Evolutionary conservation across 345 rosid species (phyloP).

Genomic region (Populus deltoides): DNA sequence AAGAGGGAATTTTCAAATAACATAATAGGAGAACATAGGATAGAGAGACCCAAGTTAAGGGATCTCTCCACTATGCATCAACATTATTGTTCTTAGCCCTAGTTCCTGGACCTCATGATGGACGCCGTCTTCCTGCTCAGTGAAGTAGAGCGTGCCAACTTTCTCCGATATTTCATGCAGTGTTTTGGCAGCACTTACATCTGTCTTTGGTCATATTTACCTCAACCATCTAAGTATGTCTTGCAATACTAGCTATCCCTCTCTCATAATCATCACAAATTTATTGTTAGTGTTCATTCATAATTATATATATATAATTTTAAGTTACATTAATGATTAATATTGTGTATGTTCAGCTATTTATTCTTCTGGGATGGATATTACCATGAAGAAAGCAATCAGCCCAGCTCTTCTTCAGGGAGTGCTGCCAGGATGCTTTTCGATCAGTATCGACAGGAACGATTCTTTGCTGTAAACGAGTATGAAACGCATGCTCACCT

Average conservation of each 20-base stretch:
- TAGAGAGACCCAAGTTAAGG: not conserved
- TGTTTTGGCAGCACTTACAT: slow-evolving; percentile 51
- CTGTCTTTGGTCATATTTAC: slow-evolving; percentile 58
- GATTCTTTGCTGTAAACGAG: slow-evolving; percentile 37
- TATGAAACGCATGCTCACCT: slow-evolving; percentile 6
- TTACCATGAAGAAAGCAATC: slow-evolving; percentile 40
- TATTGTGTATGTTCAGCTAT: slow-evolving; percentile 33
- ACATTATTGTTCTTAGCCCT: not conserved
- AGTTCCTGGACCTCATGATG: slow-evolving; percentile 28
- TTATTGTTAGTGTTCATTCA: not conserved
- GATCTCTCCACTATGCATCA: not conserved
- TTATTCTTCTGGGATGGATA: slow-evolving; percentile 51
- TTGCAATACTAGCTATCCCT: not conserved
- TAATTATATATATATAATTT: not conserved
- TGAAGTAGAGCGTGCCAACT: slow-evolving; percentile 35
- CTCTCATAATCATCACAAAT: not conserved
- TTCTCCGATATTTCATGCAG: slow-evolving; percentile 47
- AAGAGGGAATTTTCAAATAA: not conserved
- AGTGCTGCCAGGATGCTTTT: slow-evolving; percentile 46
- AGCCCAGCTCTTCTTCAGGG: slow-evolving; percentile 44
- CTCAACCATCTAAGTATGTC: slow-evolving; percentile 44
- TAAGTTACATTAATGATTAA: not conserved
- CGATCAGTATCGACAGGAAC: slow-evolving; percentile 39
- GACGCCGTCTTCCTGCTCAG: slow-evolving; percentile 49
- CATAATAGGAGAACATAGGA: not conserved